These are phyloP conservation scores for Yamadazyma atmosphaerica DNA, from an alignment of 1,139 yeast genomes.

Conservation along the genomic window DNA sequence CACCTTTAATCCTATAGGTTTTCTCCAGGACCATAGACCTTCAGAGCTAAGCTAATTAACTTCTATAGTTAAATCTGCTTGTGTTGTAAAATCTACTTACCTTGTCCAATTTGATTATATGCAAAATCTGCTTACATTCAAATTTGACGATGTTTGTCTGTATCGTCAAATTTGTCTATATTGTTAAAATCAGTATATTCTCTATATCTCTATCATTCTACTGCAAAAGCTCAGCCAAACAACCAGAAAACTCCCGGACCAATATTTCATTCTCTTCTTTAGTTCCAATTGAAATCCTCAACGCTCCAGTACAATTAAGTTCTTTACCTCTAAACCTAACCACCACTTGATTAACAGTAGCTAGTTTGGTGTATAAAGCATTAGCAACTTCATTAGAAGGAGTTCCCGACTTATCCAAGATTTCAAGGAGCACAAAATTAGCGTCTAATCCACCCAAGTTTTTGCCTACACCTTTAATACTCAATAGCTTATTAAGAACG, in stretches of 20 bases:
- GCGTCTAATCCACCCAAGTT: conserved; percentile 88
- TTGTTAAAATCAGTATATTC: neutral
- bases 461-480: conserved; percentile 63
- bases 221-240: neutral
- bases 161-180: neutral
- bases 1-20: no score
- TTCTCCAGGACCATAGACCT: no score
- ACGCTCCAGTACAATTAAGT: conserved; percentile 81
- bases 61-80: no score
- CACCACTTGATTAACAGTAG: conserved; percentile 73
- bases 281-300: conserved; percentile 88
- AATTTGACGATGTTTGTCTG: neutral
- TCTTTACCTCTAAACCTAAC: conserved; percentile 90
- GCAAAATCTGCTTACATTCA: no score
- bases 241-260: conserved; percentile 47
- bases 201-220: neutral
- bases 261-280: conserved; percentile 64
- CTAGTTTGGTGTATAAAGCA: conserved; percentile 64
- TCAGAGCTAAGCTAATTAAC: no score
- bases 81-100: no score
- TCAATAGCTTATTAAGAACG: conserved; percentile 53
- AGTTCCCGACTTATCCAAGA: conserved; percentile 57
- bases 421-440: conserved; percentile 75
- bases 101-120: no score
- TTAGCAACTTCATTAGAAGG: conserved; percentile 75